phyloP scores from a whole-genome alignment of 2,329 filamentous ascomycete species.

The Colletotrichum lentis region DNA sequence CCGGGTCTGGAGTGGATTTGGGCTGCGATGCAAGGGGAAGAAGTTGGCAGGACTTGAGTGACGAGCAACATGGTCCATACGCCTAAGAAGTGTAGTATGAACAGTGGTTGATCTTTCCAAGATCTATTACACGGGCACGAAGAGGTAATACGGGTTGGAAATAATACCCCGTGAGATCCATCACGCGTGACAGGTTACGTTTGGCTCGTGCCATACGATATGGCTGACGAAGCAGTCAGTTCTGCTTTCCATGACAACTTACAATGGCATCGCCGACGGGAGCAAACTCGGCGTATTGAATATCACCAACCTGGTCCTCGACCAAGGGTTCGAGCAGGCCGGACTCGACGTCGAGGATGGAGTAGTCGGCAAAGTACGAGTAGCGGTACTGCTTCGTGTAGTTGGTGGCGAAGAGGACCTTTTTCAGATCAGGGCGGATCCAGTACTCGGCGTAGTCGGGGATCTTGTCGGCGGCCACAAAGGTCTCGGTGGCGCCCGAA shows the following conservation, averaged over 20 bases:
- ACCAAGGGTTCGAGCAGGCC: conserved; percentile 64
- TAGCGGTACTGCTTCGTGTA: conserved; percentile 74
- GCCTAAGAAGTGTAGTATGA: too few species aligned
- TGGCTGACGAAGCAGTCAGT: too few species aligned
- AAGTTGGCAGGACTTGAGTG: too few species aligned
- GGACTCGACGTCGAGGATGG: conserved; percentile 67
- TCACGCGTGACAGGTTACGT: too few species aligned
- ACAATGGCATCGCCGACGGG: conserved; percentile 63
- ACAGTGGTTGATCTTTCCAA: too few species aligned
- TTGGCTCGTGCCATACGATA: too few species aligned
- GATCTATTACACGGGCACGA: too few species aligned
- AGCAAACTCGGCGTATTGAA: conserved; percentile 72
- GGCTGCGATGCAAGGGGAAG: neutral
- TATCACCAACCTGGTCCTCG: conserved; percentile 67
- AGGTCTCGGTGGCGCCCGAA: conserved; percentile 63
- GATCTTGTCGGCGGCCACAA: conserved; percentile 66
- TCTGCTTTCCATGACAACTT: too few species aligned
- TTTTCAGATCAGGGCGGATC: conserved; percentile 67
- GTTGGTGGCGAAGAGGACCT: conserved; percentile 70
- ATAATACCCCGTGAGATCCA: too few species aligned
- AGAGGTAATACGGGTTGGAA: too few species aligned
- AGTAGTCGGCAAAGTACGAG: conserved; percentile 74
- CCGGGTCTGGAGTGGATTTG: too few species aligned
- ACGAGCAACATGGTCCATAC: too few species aligned
- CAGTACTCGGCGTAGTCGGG: conserved; percentile 67